Evolutionary conservation across 352 stramenopile genomes (phyloP).

Genomic region (Phytophthora capsici): DNA sequence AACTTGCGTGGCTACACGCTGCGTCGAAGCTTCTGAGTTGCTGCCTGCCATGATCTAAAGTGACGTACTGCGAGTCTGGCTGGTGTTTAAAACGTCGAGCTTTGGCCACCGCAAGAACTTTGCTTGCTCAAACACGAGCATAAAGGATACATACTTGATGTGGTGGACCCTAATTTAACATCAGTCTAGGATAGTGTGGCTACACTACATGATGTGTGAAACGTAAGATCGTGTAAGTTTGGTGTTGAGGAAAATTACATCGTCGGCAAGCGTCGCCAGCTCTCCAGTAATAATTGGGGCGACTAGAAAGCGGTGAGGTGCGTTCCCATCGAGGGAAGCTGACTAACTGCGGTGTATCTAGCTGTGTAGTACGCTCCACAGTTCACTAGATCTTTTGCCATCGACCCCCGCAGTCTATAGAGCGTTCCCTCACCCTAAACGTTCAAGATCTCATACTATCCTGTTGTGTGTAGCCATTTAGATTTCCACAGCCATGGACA

Average conservation of each 20-base stretch:
- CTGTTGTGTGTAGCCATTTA: slow-evolving; percentile 9
- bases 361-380: neutral
- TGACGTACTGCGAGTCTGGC: slow-evolving; percentile 3
- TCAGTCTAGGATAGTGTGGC: neutral
- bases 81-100: neutral
- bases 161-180: neutral
- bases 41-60: slow-evolving; percentile 25
- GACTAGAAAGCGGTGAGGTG: slow-evolving; percentile 22
- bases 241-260: slow-evolving; percentile 6
- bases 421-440: neutral
- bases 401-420: neutral
- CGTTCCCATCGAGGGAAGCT: slow-evolving; percentile 21
- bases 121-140: slow-evolving; percentile 27
- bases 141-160: slow-evolving; percentile 3
- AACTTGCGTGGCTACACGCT: slow-evolving; percentile 55
- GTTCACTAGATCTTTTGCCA: neutral
- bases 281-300: slow-evolving; percentile 15
- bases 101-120: slow-evolving; percentile 8
- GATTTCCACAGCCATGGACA: slow-evolving; percentile 47
- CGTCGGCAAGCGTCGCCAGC: slow-evolving; percentile 17
- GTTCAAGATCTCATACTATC: slow-evolving; percentile 11
- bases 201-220: neutral
- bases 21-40: slow-evolving; percentile 32
- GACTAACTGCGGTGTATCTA: slow-evolving; percentile 1
- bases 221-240: neutral